Evolutionary conservation across 2,329 filamentous ascomycete species (phyloP), one percentile per base, ranked within the genome.

Genomic region (Colletotrichum filicis): DNA sequence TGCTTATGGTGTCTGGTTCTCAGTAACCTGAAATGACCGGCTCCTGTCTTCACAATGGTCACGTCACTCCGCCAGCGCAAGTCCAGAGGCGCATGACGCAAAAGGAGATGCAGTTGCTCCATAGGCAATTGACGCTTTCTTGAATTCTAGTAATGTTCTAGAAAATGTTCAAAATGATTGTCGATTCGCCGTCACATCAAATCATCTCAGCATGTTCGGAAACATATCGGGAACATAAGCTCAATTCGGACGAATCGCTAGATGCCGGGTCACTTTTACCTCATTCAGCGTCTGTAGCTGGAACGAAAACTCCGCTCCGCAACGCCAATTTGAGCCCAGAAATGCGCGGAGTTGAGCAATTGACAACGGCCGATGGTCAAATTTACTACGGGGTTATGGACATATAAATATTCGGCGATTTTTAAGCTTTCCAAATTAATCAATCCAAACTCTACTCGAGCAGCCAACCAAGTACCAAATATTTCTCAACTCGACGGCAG

Each of bases 291-390:
- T 16, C n/a, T 46, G 14, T 16, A 42, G 12, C 14, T 42, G 35
- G 12, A 16, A 37, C 4, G 28, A 68, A 62, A 68, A 32, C 57
- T 56, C 66, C 66, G 66, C 66, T 68, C 66, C 58, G 58, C 58
- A 42, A 14, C 19, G 5, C 24, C 30, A 26, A 49, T 4, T 6
- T 46, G 7, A 12, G 16, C 35, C 59, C 9, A 19, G 24, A 5
- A 52, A 19, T 56, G 32, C 58, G 64, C 64, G 64, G 64, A 68
- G 55, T 22, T 30, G 26, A 35, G 16, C 16, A 42, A 32, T 16
- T 8, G 2, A 4, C 5, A 26, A 19, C 7, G 19, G 1, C 9
- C 42, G 6, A 19, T 46, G 1, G 1, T n/a, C 35, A 42, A 46
- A 2, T 46, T n/a, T 9, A 19, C 7, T n/a, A 46, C 0, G 19